A percentile compares a stretch with the other conserved stretches of the same genome.
Evolutionary conservation across 306 rosid species (phyloP).

Genomic region (Vachellia collinsii): DNA sequence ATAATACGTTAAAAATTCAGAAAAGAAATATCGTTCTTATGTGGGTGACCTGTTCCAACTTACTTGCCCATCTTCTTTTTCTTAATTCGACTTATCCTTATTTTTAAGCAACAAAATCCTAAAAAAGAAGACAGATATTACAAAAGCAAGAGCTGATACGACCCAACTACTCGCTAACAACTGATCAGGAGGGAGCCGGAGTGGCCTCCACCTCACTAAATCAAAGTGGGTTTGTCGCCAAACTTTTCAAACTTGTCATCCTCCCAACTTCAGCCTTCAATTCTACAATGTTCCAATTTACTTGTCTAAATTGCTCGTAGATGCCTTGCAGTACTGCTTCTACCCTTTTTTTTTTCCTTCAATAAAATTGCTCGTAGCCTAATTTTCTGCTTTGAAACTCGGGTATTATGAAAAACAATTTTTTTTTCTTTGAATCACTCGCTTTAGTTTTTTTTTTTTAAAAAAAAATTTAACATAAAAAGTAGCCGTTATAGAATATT

Average conservation of each 20-base stretch:
- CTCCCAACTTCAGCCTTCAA: slow-evolving; percentile 1
- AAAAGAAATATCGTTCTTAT: not conserved
- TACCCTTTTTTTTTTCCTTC: not conserved
- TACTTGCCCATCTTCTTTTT: slow-evolving; percentile 32
- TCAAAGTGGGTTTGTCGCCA: slow-evolving; percentile 33
- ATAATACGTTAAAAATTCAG: not conserved
- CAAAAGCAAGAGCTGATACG: slow-evolving; percentile 52
- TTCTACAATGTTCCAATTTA: slow-evolving; percentile 13
- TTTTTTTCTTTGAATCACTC: not conserved
- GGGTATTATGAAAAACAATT: not conserved
- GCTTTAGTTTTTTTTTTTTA: not conserved
- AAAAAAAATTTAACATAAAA: not conserved
- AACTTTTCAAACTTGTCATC: slow-evolving; percentile 10
- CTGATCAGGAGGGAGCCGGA: slow-evolving; percentile 41
- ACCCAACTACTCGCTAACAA: slow-evolving; percentile 61
- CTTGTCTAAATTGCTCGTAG: not conserved
- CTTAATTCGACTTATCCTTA: slow-evolving; percentile 39
- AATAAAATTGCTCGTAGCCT: not conserved
- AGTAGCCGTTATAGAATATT: not conserved
- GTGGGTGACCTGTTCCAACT: slow-evolving; percentile 52
- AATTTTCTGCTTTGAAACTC: not conserved
- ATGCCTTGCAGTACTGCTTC: not conserved
- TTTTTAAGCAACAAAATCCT: slow-evolving; percentile 5
- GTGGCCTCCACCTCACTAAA: slow-evolving; percentile 42
- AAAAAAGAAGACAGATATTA: slow-evolving; percentile 30